Evolutionary conservation across 139 green algal species (phyloP), one percentile per base, ranked within the genome.

Genomic region (Auxenochlorella pyrenoidosa): DNA sequence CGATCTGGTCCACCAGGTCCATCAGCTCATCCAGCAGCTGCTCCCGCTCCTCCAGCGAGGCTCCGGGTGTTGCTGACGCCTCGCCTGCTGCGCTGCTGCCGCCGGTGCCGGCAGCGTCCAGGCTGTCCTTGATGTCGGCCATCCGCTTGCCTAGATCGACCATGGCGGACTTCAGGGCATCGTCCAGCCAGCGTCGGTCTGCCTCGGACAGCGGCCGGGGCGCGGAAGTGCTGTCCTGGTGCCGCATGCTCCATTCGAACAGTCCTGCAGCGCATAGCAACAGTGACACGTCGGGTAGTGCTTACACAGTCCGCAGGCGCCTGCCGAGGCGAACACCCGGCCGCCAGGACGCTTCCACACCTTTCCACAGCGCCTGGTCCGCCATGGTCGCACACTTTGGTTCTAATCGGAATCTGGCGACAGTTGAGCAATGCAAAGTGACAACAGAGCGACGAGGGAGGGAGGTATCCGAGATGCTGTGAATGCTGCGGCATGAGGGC

Each of bases 241-340:
- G 90, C 71, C 93, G 90, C 83, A 98, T 97, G 66, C 91, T 95
- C 94, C 94, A 98, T 47, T 98, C 94, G 85, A 97, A 97, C 26
- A 98, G 86, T 5, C 95, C 95, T 97, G 91, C 76, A 81, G 3
- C 1, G 40, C 32, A 24, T 28, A 22, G 0, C 41, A 22, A 41
- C 22, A 0, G 2, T 21, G 5, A 26, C 3, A 24, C 6, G 68
- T 43, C 4, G 6, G 5, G 5, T 4, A 12, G n/a, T 22, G 8
- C 5, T 41, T 10, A 26, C 3, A 34, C 0, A 19, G 6, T 3
- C 32, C 15, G 16, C 68, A 75, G n/a, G n/a, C 15, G 16, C 22
- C n/a, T 24, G 15, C 10, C 19, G 16, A 24, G 65, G 68, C 68
- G 32, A 3, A 12, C 5, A 10, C n/a, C 28, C 21, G 38, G 6